A percentile compares a stretch with the other conserved stretches of the same genome.
phyloP scores from a whole-genome alignment of 805 yeast genomes.

The Candida arabinofermentans region DNA sequence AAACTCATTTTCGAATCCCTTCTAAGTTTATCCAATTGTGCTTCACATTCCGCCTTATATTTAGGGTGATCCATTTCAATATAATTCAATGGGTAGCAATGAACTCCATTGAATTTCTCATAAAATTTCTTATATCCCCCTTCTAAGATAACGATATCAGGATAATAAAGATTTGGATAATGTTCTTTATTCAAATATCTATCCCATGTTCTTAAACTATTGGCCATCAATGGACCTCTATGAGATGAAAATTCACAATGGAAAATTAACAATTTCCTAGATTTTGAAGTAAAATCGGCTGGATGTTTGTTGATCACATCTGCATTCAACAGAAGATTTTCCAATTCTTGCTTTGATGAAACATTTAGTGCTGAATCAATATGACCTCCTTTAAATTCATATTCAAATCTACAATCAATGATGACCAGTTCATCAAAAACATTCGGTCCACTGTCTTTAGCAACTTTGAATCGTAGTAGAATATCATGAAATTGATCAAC shows the following conservation, averaged over 20 bases:
- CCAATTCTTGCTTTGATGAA: conserved; percentile 65
- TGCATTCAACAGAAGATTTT: conserved; percentile 42
- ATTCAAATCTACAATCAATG: conserved; percentile 88
- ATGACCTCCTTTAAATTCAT: conserved; percentile 93
- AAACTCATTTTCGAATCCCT: conserved; percentile 30
- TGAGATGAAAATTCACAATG: conserved; percentile 94
- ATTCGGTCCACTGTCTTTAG: conserved; percentile 32
- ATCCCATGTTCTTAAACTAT: conserved; percentile 79
- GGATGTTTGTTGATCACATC: conserved; percentile 19
- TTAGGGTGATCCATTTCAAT: conserved; percentile 78
- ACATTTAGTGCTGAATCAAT: conserved; percentile 79
- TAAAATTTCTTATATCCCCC: conserved; percentile 89
- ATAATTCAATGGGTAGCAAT: conserved; percentile 76
- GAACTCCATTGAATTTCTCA: conserved; percentile 43
- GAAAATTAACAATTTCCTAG: conserved; percentile 60
- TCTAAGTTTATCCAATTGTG: conserved; percentile 37
- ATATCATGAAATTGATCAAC: conserved; percentile 55
- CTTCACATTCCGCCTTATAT: conserved; percentile 41
- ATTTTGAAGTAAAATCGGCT: conserved; percentile 16
- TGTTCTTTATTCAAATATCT: conserved; percentile 64
- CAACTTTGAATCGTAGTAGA: conserved; percentile 37
- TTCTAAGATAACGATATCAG: conserved; percentile 82
- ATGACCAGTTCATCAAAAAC: conserved; percentile 55
- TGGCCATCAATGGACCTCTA: conserved; percentile 93
- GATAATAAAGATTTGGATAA: conserved; percentile 81